These are phyloP conservation scores for Epichloe sibirici DNA, from an alignment of 2,329 filamentous ascomycete genomes.

Conservation along the genomic window DNA sequence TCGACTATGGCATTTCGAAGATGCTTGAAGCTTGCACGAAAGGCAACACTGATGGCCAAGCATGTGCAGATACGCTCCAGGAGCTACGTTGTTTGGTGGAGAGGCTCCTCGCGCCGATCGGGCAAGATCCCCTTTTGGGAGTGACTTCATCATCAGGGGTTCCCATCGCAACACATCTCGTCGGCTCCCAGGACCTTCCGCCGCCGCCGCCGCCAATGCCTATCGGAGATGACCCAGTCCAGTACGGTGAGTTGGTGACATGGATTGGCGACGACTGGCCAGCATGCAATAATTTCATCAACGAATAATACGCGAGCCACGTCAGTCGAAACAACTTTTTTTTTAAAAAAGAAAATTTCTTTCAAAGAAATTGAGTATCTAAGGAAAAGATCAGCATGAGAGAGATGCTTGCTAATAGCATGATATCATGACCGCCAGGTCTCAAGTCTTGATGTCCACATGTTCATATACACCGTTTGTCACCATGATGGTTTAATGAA, in stretches of 20 bases:
- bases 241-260: constrained; percentile 24
- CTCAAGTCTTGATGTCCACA: too few species aligned
- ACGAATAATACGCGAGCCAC: too few species aligned
- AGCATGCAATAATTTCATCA: constrained; percentile 10
- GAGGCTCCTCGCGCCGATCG: constrained; percentile 17
- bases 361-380: too few species aligned
- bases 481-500: too few species aligned
- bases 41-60: constrained; percentile 25
- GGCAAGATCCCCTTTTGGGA: constrained; percentile 8
- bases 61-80: constrained; percentile 26
- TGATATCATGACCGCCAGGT: neutral
- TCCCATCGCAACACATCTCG: constrained; percentile 12
- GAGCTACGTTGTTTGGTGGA: constrained; percentile 26
- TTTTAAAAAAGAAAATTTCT: too few species aligned
- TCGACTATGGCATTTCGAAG: constrained; percentile 25
- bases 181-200: constrained; percentile 9
- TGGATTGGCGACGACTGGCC: constrained; percentile 28
- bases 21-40: constrained; percentile 28
- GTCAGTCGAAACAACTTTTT: too few species aligned
- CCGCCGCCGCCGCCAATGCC: constrained; percentile 14
- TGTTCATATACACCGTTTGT: too few species aligned
- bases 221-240: constrained; percentile 18
- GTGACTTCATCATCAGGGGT: constrained; percentile 11
- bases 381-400: too few species aligned
- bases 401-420: too few species aligned